These are phyloP conservation scores for Phaeotremella fagi DNA, from an alignment of 768 basidiomycete species.

Conservation along the genomic window DNA sequence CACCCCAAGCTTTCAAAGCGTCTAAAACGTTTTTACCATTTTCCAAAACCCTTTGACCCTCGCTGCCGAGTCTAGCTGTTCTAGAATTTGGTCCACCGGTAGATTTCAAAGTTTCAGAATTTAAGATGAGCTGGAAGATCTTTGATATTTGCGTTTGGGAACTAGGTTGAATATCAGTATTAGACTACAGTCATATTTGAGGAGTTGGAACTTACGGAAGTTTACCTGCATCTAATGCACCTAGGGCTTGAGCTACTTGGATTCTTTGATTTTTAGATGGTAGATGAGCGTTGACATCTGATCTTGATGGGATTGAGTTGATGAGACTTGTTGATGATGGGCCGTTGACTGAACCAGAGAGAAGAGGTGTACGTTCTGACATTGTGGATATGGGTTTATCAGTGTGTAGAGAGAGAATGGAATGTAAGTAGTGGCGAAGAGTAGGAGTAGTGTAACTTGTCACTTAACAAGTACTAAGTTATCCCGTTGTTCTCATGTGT, in stretches of 20 bases:
- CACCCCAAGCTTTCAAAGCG: constrained; percentile 43
- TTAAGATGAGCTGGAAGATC: constrained; percentile 34
- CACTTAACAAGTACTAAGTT: too few relatives aligned
- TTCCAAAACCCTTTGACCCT: constrained; percentile 47
- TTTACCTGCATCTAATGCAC: constrained; percentile 48
- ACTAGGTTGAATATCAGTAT: constrained; percentile 9
- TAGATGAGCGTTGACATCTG: constrained; percentile 30
- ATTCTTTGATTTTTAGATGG: constrained; percentile 37
- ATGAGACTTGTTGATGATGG: constrained; percentile 1
- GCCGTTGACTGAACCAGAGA: constrained; percentile 27
- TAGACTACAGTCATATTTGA: background rate
- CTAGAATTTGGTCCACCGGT: constrained; percentile 41
- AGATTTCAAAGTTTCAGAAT: constrained; percentile 44
- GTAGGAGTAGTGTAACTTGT: too few relatives aligned
- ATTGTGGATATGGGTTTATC: too few relatives aligned
- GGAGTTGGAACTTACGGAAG: constrained; percentile 41
- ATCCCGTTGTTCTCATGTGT: too few relatives aligned
- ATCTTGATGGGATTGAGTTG: constrained; percentile 23
- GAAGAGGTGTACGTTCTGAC: constrained; percentile 35
- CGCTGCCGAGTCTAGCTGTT: constrained; percentile 42
- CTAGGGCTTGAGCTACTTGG: constrained; percentile 41
- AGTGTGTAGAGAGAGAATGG: background rate
- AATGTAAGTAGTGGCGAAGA: background rate
- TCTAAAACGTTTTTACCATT: constrained; percentile 42
- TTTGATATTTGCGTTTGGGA: constrained; percentile 46